These are phyloP conservation scores for Kalmusia sp. DNA, from an alignment of 2,329 filamentous ascomycete species.

Conservation along the genomic window DNA sequence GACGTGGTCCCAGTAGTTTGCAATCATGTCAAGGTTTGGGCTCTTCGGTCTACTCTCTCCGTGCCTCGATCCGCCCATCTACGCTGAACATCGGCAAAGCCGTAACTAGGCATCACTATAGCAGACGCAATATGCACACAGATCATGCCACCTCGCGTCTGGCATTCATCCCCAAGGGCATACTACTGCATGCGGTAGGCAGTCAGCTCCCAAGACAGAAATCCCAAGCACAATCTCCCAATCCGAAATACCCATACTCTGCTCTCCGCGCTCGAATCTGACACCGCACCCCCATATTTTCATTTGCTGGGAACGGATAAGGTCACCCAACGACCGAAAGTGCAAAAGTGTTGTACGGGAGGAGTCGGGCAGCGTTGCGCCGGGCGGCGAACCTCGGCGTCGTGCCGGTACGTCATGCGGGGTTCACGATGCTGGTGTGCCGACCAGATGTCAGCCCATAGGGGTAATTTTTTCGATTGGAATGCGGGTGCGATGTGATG, in stretches of 20 bases:
- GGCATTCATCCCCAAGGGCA: no score
- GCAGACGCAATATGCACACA: not conserved
- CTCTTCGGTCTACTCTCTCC: not conserved
- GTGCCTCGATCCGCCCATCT: not conserved
- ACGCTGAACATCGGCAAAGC: slow-evolving; percentile 24
- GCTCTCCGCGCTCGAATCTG: no score
- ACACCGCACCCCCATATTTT: not conserved
- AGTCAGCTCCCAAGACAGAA: no score
- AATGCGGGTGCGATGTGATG: not conserved
- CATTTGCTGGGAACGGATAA: no score
- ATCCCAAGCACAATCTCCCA: no score
- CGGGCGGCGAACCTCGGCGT: slow-evolving; percentile 31
- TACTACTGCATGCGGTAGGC: no score
- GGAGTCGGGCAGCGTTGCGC: not conserved
- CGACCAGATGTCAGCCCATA: not conserved
- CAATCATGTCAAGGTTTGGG: not conserved
- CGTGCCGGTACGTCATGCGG: slow-evolving; percentile 31
- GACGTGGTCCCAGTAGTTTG: no score
- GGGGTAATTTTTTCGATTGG: not conserved
- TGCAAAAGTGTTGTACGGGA: no score
- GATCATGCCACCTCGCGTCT: not conserved
- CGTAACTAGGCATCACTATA: not conserved
- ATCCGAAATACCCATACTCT: no score
- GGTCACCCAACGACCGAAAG: no score
- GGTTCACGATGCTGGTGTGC: slow-evolving; percentile 13